These are phyloP conservation scores for Rhododendron henanense DNA, from an alignment of 148 eudicot genomes.

Conservation along the genomic window DNA sequence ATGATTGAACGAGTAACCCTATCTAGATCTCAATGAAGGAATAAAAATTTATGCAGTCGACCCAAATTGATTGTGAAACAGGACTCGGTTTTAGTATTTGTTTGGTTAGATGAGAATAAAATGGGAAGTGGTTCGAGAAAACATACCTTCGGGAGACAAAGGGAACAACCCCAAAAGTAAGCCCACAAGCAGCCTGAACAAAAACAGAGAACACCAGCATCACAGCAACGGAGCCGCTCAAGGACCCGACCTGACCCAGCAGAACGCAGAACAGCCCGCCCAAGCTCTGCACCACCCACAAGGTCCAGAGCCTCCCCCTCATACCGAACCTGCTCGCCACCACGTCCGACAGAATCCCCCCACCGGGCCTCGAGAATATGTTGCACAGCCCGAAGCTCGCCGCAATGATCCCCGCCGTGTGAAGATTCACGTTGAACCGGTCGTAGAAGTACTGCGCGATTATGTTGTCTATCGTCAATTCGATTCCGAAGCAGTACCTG, in stretches of 20 bases:
- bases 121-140: no score
- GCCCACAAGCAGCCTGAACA: slow-evolving; percentile 81
- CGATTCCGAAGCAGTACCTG: slow-evolving; percentile 84
- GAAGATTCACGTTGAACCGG: slow-evolving; percentile 47
- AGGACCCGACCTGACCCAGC: slow-evolving; percentile 45
- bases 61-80: no score
- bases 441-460: slow-evolving; percentile 79
- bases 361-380: slow-evolving; percentile 63
- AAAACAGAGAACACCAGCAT: slow-evolving; percentile 74
- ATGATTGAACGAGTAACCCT: no score
- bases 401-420: slow-evolving; percentile 71
- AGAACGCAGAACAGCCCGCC: slow-evolving; percentile 57
- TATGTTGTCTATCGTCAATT: slow-evolving; percentile 71
- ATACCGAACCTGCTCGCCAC: slow-evolving; percentile 60
- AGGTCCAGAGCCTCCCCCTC: slow-evolving; percentile 75
- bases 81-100: no score
- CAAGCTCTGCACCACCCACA: slow-evolving; percentile 58
- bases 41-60: no score
- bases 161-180: slow-evolving; percentile 36
- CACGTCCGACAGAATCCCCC: slow-evolving; percentile 61
- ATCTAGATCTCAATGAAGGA: no score
- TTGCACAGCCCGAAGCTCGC: slow-evolving; percentile 78
- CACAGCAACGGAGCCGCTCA: slow-evolving; percentile 51
- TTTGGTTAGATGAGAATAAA: no score
- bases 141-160: no score